Percentiles rank a stretch among this genome's conserved stretches.
Conservation (phyloP, 1,284 basidiomycete species). For the Sporisorium scitamineum region DNA sequence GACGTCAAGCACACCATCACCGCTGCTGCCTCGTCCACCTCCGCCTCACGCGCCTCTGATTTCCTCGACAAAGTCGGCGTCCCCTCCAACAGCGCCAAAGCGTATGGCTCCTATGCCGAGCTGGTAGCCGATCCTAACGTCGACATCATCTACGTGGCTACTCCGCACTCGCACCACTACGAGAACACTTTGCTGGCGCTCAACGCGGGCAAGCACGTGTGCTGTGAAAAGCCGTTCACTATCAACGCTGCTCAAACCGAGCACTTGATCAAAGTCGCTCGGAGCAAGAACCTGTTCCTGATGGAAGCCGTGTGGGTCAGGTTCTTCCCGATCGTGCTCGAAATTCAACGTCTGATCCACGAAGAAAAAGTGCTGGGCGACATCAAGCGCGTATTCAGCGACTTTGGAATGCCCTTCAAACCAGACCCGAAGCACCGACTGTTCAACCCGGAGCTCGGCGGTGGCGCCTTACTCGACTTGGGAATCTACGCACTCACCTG, state of each 20-base stretch:
- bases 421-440: conserved; percentile 78
- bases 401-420: conserved; percentile 46
- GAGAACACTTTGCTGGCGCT: conserved; percentile 81
- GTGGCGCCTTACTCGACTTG: conserved; percentile 83
- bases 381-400: conserved; percentile 45
- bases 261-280: conserved; percentile 79
- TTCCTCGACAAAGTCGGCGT: conserved; percentile 75
- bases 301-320: conserved; percentile 64
- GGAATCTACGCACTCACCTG: conserved; percentile 69
- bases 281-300: conserved; percentile 67
- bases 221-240: conserved; percentile 70
- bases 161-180: conserved; percentile 88
- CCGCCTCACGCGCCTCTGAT: conserved; percentile 76
- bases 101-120: conserved; percentile 82
- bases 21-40: conserved; percentile 80
- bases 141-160: conserved; percentile 74
- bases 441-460: conserved; percentile 82
- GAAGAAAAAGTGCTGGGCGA: conserved; percentile 50
- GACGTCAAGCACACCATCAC: conserved; percentile 82
- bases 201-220: conserved; percentile 83
- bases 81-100: conserved; percentile 73
- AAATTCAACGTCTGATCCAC: conserved; percentile 51
- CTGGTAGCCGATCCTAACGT: conserved; percentile 79
- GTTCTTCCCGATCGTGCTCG: conserved; percentile 57
- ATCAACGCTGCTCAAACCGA: conserved; percentile 72